Conservation (phyloP, 169 alveolate species). For the Cryptosporidium baileyi region DNA sequence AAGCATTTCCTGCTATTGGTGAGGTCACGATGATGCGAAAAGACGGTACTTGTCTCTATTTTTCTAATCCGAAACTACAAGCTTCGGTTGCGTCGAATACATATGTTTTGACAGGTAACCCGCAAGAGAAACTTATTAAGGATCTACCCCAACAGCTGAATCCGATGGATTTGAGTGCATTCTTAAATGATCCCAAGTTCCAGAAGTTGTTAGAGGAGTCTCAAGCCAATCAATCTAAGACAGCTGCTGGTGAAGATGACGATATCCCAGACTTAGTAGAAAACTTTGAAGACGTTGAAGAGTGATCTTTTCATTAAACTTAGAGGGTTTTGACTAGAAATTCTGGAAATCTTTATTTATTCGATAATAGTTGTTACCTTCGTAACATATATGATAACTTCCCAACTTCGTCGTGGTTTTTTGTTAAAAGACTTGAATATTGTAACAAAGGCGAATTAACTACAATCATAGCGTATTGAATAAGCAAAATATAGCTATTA, state of each 20-base stretch:
- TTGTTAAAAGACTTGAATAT: no score
- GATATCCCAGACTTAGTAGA: constrained; percentile 83
- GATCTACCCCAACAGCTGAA: constrained; percentile 79
- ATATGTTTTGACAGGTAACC: constrained; percentile 90
- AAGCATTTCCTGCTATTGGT: constrained; percentile 92
- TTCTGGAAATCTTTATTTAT: neutral
- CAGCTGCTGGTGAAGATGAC: constrained; percentile 31
- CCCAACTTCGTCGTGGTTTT: no score
- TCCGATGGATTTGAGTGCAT: constrained; percentile 77
- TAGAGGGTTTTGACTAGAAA: neutral
- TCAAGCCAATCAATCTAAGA: constrained; percentile 36
- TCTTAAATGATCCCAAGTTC: constrained; percentile 73
- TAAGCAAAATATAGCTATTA: constrained; percentile 65
- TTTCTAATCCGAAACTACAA: constrained; percentile 91
- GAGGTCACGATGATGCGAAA: constrained; percentile 94
- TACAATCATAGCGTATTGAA: neutral
- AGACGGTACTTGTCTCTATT: constrained; percentile 91
- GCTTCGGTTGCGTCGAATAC: constrained; percentile 94
- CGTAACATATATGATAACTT: no score
- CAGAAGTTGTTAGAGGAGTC: constrained; percentile 70
- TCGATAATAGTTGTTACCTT: neutral
- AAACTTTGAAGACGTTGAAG: constrained; percentile 79
- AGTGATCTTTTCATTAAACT: neutral
- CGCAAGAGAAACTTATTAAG: constrained; percentile 87
- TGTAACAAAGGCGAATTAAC: constrained; percentile 21